Evolutionary conservation across 1,284 basidiomycete species (phyloP), one percentile per base, ranked within the genome.

Genomic region (Trametes sp.): DNA sequence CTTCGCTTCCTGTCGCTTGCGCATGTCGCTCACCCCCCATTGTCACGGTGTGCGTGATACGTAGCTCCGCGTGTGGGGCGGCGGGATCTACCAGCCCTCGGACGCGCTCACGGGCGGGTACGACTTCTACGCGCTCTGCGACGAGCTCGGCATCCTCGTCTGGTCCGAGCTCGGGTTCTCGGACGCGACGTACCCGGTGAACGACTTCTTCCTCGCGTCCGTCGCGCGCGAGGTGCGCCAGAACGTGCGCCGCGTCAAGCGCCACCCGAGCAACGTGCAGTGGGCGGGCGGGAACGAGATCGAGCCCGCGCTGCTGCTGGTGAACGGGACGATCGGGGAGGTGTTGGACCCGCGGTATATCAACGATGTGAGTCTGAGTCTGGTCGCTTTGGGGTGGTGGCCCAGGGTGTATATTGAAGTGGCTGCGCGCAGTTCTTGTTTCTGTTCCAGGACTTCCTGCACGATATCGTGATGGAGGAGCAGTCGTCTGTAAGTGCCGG

Each of bases 161-260:
- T 88, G 87, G 87, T 85, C 84, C 4, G 87, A 89, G 68, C 80
- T 86, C 55, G 85, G 85, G 49, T 88, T 88, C 73, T 87, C 86
- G 0, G 85, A 87, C 62, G 76, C 82, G 0, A 68, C 84, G 19
- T 86, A 84, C 64, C 83, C 86, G 0, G 79, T 84, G 67, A 83
- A 87, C 58, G 75, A 78, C 59, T 86, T 82, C 65, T 67, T 88
- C n/a, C 68, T 88, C 13, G 80, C 81, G 49, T 80, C 81, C 5
- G 75, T 87, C 57, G 81, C 84, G 41, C 80, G 80, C 2, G 87
- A 89, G 72, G 82, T 88, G 14, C 74, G 81, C 19, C 83, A 89
- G 74, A 87, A 88, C 57, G 83, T 88, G n/a, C 74, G 82, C 19
- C 74, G 84, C n/a, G 69, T 86, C 14, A 86, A 85, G 62, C 74